These are phyloP conservation scores for Trifolium repens DNA, from an alignment of 306 rosid genomes.

Conservation along the genomic window DNA sequence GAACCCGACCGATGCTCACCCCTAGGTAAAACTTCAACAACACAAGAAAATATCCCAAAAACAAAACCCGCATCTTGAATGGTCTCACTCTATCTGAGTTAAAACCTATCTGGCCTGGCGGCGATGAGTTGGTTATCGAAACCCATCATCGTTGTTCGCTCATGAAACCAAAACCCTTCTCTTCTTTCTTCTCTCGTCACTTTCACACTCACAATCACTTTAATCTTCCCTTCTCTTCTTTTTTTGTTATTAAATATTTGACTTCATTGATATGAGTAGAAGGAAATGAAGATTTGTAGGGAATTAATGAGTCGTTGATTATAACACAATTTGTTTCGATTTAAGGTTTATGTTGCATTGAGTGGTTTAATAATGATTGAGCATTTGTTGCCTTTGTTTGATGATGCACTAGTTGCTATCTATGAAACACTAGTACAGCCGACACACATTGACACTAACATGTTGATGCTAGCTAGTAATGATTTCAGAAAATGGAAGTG, in stretches of 20 bases:
- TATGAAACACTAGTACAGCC: neutral
- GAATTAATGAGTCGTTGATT: conserved; percentile 7
- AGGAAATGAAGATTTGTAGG: neutral
- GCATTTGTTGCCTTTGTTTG: conserved; percentile 10
- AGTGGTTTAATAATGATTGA: neutral
- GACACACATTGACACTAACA: neutral
- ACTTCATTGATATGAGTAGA: conserved; percentile 3
- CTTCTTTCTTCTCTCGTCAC: conserved; percentile 27
- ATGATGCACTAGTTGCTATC: conserved; percentile 20
- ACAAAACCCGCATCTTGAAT: neutral
- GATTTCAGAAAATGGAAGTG: neutral
- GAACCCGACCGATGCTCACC: too few species aligned
- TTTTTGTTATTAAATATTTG: conserved; percentile 27
- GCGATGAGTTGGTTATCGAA: conserved; percentile 51
- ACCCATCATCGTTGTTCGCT: conserved; percentile 47
- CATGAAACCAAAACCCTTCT: conserved; percentile 61
- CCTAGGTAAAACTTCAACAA: neutral
- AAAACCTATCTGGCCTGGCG: conserved; percentile 27
- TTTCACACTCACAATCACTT: conserved; percentile 12
- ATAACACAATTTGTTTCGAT: neutral
- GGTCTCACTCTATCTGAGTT: too few species aligned
- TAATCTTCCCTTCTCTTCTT: conserved; percentile 42
- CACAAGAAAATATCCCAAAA: conserved; percentile 1
- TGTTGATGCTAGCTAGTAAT: neutral
- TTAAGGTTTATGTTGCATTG: neutral